Percentiles rank a stretch among this genome's conserved stretches.
phyloP scores from a whole-genome alignment of 2,329 filamentous ascomycete genomes.

The Cordyceps farinosa region DNA sequence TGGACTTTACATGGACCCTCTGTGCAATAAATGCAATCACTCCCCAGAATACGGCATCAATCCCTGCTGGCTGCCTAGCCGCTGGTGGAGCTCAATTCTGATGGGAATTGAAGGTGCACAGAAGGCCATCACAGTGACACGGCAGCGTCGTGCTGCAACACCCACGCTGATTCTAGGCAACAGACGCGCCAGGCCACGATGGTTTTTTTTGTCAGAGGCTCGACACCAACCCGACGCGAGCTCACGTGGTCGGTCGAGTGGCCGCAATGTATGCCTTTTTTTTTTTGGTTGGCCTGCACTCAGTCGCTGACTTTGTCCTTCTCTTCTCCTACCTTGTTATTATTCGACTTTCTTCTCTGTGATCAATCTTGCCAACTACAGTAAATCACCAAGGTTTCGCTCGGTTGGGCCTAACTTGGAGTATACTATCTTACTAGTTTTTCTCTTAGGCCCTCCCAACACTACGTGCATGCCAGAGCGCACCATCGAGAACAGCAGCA shows the following conservation, averaged over 20 bases:
- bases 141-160: neutral
- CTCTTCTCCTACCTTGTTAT: neutral
- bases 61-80: slow-evolving; percentile 13
- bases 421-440: too few relatives aligned
- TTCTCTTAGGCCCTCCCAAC: too few relatives aligned
- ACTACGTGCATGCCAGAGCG: too few relatives aligned
- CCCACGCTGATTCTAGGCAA: slow-evolving; percentile 5
- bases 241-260: slow-evolving; percentile 3
- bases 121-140: neutral
- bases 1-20: neutral
- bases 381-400: too few relatives aligned
- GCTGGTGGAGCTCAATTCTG: neutral
- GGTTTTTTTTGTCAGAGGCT: neutral
- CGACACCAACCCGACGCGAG: neutral
- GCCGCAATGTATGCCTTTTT: too few relatives aligned
- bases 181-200: neutral
- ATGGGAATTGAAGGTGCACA: neutral
- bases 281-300: too few relatives aligned
- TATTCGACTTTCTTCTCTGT: neutral
- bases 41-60: neutral
- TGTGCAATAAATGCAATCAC: neutral
- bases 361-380: too few relatives aligned
- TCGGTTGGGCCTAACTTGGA: too few relatives aligned
- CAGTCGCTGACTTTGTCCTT: neutral
- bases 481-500: too few relatives aligned